phyloP scores from a whole-genome alignment of 192 early-diverging fungal genomes.

The Blastocladiella britannica region DNA sequence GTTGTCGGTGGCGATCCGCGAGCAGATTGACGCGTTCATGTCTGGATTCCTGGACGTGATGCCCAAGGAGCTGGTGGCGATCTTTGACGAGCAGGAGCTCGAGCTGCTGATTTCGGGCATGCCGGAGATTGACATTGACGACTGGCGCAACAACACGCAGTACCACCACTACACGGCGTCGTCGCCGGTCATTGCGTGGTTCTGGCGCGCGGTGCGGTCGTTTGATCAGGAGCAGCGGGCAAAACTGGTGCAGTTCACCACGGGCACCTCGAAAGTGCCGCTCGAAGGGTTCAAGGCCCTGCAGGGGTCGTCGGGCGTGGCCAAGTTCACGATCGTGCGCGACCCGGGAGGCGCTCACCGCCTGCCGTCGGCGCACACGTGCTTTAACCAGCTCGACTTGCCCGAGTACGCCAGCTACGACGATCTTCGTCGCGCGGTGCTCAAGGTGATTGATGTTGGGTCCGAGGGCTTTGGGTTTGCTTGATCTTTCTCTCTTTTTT shows the following conservation, averaged over 20 bases:
- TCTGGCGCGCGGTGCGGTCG: conserved; percentile 92
- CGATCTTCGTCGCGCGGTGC: conserved; percentile 49
- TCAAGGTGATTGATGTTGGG: conserved; percentile 80
- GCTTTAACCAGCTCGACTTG: conserved; percentile 96
- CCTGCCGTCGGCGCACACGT: conserved; percentile 94
- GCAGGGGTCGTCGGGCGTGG: conserved; percentile 80
- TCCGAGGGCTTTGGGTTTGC: conserved; percentile 79
- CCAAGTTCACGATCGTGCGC: conserved; percentile 98
- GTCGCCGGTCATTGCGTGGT: conserved; percentile 89
- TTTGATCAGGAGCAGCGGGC: conserved; percentile 95
- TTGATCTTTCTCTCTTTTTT: conserved; percentile 13
- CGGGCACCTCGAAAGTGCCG: conserved; percentile 95
- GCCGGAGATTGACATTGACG: conserved; percentile 97
- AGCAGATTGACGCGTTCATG: conserved; percentile 85
- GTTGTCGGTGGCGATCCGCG: conserved; percentile 72
- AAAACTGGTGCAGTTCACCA: conserved; percentile 92
- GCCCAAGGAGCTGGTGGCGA: conserved; percentile 72
- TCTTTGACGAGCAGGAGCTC: conserved; percentile 98
- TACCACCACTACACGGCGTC: conserved; percentile 75
- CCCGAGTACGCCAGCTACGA: conserved; percentile 87
- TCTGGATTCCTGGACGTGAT: conserved; percentile 91
- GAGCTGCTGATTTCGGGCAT: conserved; percentile 94
- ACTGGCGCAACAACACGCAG: conserved; percentile 97
- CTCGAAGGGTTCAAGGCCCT: conserved; percentile 79
- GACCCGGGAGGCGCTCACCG: conserved; percentile 67